These are phyloP conservation scores for Sclerotinia borealis DNA, from an alignment of 2,329 filamentous ascomycete species.

Conservation along the genomic window DNA sequence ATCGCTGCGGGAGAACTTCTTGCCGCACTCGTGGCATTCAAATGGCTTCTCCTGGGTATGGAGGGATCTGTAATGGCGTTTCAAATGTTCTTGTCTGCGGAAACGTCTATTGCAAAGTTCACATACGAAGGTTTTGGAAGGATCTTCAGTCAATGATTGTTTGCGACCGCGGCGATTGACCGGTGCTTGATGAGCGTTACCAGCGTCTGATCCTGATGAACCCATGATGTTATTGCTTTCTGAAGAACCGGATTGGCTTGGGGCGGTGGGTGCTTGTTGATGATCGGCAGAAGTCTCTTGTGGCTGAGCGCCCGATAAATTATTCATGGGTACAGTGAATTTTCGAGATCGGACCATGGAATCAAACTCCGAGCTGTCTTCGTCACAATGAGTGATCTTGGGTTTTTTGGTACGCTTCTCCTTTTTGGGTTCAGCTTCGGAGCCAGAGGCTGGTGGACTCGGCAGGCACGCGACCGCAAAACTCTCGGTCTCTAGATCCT, in stretches of 20 bases:
- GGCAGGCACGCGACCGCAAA: conserved; percentile 57
- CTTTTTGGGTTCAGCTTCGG: conserved; percentile 43
- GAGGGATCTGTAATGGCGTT: conserved; percentile 96
- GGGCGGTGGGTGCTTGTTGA: conserved; percentile 31
- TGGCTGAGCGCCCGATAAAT: conserved; percentile 25
- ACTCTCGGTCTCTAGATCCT: conserved; percentile 61
- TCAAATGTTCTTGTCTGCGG: conserved; percentile 95
- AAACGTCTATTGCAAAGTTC: conserved; percentile 95
- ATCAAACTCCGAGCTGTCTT: conserved; percentile 34
- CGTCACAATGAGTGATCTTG: conserved; percentile 39
- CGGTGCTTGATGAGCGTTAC: conserved; percentile 43
- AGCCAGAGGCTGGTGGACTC: conserved; percentile 52
- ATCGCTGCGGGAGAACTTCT: conserved; percentile 98
- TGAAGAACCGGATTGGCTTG: conserved; percentile 38
- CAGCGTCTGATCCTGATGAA: conserved; percentile 35
- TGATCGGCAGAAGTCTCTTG: conserved; percentile 27
- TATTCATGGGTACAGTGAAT: conserved; percentile 32
- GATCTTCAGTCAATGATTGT: conserved; percentile 95
- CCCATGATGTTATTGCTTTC: conserved; percentile 38
- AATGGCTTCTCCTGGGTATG: conserved; percentile 99
- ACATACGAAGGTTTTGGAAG: conserved; percentile 97
- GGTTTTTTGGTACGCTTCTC: conserved; percentile 54
- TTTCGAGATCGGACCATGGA: conserved; percentile 32
- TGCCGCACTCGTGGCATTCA: conserved; percentile 93
- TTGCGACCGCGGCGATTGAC: conserved; percentile 92